These are phyloP conservation scores for Corymbia maculata DNA, from an alignment of 345 rosid genomes.

Conservation along the genomic window DNA sequence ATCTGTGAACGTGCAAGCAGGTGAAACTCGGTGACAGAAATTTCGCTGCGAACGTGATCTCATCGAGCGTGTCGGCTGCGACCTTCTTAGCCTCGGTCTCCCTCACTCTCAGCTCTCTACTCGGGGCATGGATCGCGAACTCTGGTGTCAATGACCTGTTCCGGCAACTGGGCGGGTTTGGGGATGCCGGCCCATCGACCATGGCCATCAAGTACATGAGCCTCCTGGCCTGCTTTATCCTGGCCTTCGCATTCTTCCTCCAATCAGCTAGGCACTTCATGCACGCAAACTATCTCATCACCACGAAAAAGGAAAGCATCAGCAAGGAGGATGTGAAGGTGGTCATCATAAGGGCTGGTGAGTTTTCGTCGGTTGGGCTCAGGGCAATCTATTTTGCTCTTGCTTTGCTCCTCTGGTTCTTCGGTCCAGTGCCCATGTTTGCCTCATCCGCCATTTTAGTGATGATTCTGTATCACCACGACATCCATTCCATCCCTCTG, in stretches of 20 bases:
- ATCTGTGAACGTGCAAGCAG: neutral
- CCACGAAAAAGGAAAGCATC: slow-evolving; percentile 27
- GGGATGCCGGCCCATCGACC: slow-evolving; percentile 43
- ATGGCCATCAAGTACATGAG: slow-evolving; percentile 52
- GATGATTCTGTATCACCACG: slow-evolving; percentile 33
- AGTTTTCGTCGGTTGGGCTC: neutral
- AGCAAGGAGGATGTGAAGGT: slow-evolving; percentile 24
- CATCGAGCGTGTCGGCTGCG: slow-evolving; percentile 51
- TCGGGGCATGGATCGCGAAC: slow-evolving; percentile 77
- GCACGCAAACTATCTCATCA: slow-evolving; percentile 59
- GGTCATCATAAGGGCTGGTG: slow-evolving; percentile 33
- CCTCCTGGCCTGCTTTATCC: slow-evolving; percentile 47
- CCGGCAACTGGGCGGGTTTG: slow-evolving; percentile 31
- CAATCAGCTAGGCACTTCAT: slow-evolving; percentile 56
- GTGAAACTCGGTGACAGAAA: slow-evolving; percentile 23
- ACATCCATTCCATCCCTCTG: slow-evolving; percentile 36
- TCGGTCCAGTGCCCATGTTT: slow-evolving; percentile 45
- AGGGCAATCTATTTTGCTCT: neutral
- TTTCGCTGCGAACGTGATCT: slow-evolving; percentile 36
- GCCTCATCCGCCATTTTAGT: slow-evolving; percentile 41
- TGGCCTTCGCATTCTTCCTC: slow-evolving; percentile 64
- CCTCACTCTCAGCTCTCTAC: slow-evolving; percentile 62
- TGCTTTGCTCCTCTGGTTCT: neutral
- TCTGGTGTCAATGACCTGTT: slow-evolving; percentile 23
- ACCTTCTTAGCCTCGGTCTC: slow-evolving; percentile 50